Evolutionary conservation across 78 protist species (phyloP).

Genomic region (Dictyostelium purpureum): DNA sequence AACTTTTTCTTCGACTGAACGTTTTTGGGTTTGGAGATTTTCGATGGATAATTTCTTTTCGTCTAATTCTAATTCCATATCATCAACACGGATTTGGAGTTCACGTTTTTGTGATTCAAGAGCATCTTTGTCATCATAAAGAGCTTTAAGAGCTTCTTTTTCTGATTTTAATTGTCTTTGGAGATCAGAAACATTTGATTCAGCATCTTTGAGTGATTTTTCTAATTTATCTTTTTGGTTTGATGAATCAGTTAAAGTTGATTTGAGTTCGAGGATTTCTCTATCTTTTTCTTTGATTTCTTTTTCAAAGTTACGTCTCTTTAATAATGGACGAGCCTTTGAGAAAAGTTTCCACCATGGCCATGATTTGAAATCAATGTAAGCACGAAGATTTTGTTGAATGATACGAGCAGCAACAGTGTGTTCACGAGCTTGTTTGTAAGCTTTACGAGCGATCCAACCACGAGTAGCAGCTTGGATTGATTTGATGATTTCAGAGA

Average conservation of each 20-base stretch:
- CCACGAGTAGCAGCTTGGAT: constrained; percentile 90
- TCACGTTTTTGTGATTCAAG: constrained; percentile 77
- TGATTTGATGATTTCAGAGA: constrained; percentile 76
- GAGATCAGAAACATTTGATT: constrained; percentile 57
- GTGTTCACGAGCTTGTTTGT: constrained; percentile 84
- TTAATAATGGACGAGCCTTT: constrained; percentile 82
- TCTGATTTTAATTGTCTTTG: constrained; percentile 67
- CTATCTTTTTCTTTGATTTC: constrained; percentile 83
- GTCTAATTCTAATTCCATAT: constrained; percentile 68
- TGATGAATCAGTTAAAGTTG: constrained; percentile 5
- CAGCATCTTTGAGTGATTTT: constrained; percentile 65
- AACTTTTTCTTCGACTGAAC: constrained; percentile 58
- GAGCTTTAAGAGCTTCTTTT: constrained; percentile 65
- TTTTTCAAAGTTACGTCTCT: constrained; percentile 84
- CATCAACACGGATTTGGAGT: constrained; percentile 59
- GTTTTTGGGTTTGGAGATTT: constrained; percentile 47
- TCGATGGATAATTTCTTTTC: constrained; percentile 50
- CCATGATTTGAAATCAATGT: constrained; percentile 85
- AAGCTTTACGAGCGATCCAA: constrained; percentile 85
- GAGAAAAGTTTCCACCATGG: constrained; percentile 87
- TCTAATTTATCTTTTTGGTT: constrained; percentile 38
- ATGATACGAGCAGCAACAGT: constrained; percentile 86
- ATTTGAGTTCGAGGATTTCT: constrained; percentile 52
- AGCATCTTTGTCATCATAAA: constrained; percentile 65
- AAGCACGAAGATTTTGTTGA: constrained; percentile 89